These are phyloP conservation scores for Gracilaria gracilis DNA, from an alignment of 23 red algal genomes.

Conservation along the genomic window DNA sequence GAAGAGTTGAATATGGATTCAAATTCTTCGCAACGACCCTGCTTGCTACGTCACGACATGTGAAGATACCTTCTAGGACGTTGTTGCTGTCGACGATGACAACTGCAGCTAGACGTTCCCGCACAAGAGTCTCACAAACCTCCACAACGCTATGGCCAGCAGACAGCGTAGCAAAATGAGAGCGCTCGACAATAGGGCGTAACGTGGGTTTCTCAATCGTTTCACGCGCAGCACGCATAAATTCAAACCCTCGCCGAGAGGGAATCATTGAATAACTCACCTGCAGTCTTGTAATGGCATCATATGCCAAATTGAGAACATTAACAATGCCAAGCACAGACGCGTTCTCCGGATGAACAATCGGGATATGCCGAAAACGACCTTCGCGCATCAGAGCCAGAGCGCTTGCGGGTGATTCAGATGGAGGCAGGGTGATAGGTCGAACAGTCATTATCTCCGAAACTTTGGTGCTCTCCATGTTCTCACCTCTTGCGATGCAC, in stretches of 20 bases:
- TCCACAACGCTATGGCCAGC: slow-evolving; percentile 35
- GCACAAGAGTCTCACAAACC: slow-evolving; percentile 64
- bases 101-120: slow-evolving; percentile 47
- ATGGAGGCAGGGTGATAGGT: slow-evolving; percentile 67
- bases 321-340: slow-evolving; percentile 70
- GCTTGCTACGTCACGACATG: slow-evolving; percentile 65
- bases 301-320: slow-evolving; percentile 70
- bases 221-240: slow-evolving; percentile 73
- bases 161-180: slow-evolving; percentile 36
- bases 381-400: slow-evolving; percentile 71
- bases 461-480: slow-evolving; percentile 35
- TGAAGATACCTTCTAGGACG: slow-evolving; percentile 74
- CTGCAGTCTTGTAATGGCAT: slow-evolving; percentile 73
- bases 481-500: slow-evolving; percentile 61
- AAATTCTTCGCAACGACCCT: slow-evolving; percentile 52
- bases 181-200: slow-evolving; percentile 40
- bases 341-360: slow-evolving; percentile 40
- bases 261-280: slow-evolving; percentile 62
- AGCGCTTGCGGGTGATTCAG: slow-evolving; percentile 69
- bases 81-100: slow-evolving; percentile 68
- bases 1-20: slow-evolving; percentile 48
- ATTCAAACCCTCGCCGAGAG: slow-evolving; percentile 59
- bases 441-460: slow-evolving; percentile 65
- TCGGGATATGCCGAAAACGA: slow-evolving; percentile 72
- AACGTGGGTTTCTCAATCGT: slow-evolving; percentile 69